Evolutionary conservation across 495 filamentous ascomycete species (phyloP), one percentile per base, ranked within the genome.

Genomic region (Penicillium bovifimosum): DNA sequence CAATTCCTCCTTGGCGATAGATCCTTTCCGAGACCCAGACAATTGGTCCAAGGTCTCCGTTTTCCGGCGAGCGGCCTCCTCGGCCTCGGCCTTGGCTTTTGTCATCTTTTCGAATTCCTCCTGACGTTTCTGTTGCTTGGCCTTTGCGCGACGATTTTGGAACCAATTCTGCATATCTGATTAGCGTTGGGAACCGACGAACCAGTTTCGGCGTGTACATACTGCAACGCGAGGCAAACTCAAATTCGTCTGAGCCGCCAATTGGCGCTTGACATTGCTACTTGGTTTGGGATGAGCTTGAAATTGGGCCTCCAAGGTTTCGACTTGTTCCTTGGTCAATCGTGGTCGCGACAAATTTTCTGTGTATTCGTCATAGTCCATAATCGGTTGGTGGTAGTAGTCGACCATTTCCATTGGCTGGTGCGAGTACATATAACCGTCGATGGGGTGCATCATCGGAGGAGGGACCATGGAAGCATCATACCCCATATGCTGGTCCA

Each of bases 81-180:
- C 70, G 7, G 72, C 67, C 50, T 75, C 68, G 8, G 68, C 68
- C 61, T 81, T 78, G 50, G 78, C 78, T 51, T 77, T 76, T 58
- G 82, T 80, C 64, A 80, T 72, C 43, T 69, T 70, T 61, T 75
- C 74, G 67, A 64, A 83, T 61, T 89, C 84, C 62, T 84, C 80
- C 62, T 86, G 83, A 63, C 84, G 80, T 62, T 76, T 84, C 62
- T 89, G 81, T 57, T 88, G 83, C 73, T 90, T 91, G 28, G 86
- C 86, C 64, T 91, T 90, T 48, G 87, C 87, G 34, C 89, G 84
- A 45, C 89, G 79, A 65, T 93, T 95, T 65, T 95, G 89, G 68
- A 92, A 95, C 90, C 90, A 93, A 59, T 92, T 92, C 90, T 93
- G 50, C 32, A 44, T 16, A 40, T 1, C 38, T 36, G 26, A 45